A percentile compares a stretch with the other conserved stretches of the same genome.
Conservation (phyloP, 805 yeast genomes). For the Candida boidinii region DNA sequence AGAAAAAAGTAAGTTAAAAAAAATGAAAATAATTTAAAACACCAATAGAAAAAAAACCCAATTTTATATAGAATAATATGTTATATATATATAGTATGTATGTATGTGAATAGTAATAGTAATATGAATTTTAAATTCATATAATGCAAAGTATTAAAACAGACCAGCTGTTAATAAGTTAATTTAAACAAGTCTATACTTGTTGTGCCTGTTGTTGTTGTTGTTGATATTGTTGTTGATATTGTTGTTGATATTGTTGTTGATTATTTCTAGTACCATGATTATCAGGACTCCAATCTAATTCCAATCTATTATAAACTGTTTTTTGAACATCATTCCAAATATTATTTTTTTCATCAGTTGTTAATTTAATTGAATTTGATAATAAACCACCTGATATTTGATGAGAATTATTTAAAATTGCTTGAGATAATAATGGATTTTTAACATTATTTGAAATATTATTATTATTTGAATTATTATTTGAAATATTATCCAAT, state of each 20-base stretch:
- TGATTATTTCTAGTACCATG: too few relatives aligned
- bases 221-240: too few relatives aligned
- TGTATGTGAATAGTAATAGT: too few relatives aligned
- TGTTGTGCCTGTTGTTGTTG: too few relatives aligned
- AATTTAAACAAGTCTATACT: too few relatives aligned
- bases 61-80: too few relatives aligned
- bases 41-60: not conserved
- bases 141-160: too few relatives aligned
- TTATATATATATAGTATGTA: too few relatives aligned
- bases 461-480: conserved; percentile 2
- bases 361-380: conserved; percentile 27
- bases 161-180: too few relatives aligned
- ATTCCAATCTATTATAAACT: conserved; percentile 49
- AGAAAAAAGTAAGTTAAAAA: not conserved
- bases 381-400: conserved; percentile 5
- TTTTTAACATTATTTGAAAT: conserved; percentile 1
- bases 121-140: too few relatives aligned
- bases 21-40: not conserved
- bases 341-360: conserved; percentile 47
- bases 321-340: conserved; percentile 60
- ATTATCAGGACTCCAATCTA: conserved; percentile 48
- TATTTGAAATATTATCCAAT: conserved; percentile 3
- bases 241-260: too few relatives aligned
- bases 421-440: conserved; percentile 22
- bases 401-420: conserved; percentile 17